A percentile compares a stretch with the other conserved stretches of the same genome.
Conservation (phyloP, 1,284 basidiomycete genomes). For the Clitocybe nebularis region DNA sequence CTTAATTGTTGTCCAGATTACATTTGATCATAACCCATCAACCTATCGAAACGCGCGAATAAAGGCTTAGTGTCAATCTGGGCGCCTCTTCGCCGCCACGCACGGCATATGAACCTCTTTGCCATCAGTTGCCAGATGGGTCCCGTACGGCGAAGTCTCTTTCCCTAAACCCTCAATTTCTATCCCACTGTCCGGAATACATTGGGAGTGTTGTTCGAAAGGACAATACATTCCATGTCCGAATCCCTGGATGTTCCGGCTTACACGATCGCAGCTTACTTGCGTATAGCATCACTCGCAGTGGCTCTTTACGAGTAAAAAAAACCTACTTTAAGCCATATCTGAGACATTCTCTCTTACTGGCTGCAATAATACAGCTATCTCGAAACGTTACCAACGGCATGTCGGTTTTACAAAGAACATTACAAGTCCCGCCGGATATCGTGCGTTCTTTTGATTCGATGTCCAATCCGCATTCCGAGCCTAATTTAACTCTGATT, state of each 20-base stretch:
- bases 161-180: constrained; percentile 5
- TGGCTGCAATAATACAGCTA: constrained; percentile 26
- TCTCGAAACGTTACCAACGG: constrained; percentile 37
- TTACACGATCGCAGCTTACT: constrained; percentile 31
- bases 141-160: constrained; percentile 3
- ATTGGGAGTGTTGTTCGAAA: constrained; percentile 9
- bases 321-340: constrained; percentile 1
- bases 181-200: constrained; percentile 2
- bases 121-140: constrained; percentile 7
- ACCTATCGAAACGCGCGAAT: too few relatives aligned
- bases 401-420: constrained; percentile 35
- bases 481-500: constrained; percentile 3
- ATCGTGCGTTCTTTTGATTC: constrained; percentile 32
- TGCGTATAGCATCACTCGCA: constrained; percentile 40
- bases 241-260: constrained; percentile 14
- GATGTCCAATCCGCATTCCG: constrained; percentile 1
- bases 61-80: constrained; percentile 10
- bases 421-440: constrained; percentile 29
- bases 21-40: neutral
- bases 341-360: constrained; percentile 2
- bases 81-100: constrained; percentile 4
- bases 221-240: constrained; percentile 12
- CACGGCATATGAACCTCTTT: neutral
- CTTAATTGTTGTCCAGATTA: neutral
- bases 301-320: constrained; percentile 40